These are phyloP conservation scores for Botryotinia narcissicola DNA, from an alignment of 2,329 filamentous ascomycete genomes.

Conservation along the genomic window DNA sequence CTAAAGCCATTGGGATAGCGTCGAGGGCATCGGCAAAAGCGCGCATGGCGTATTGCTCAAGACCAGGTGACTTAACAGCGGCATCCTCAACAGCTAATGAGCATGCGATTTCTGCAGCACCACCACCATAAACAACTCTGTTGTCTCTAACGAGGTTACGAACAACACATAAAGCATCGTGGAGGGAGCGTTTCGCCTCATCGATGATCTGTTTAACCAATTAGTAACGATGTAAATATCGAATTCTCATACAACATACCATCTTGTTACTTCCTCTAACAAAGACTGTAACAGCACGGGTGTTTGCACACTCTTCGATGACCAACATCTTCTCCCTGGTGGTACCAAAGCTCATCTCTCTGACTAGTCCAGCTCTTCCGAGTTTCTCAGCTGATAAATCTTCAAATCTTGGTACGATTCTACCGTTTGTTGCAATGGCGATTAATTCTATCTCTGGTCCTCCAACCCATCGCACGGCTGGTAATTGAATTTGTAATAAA, in stretches of 20 bases:
- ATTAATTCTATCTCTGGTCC: conserved; percentile 98
- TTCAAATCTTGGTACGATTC: conserved; percentile 96
- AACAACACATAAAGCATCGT: conserved; percentile 96
- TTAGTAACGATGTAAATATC: conserved; percentile 28
- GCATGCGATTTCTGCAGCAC: conserved; percentile 95
- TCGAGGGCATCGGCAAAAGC: conserved; percentile 96
- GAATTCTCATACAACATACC: conserved; percentile 52
- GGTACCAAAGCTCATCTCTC: conserved; percentile 95
- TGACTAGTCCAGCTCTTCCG: conserved; percentile 81
- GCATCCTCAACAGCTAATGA: conserved; percentile 94
- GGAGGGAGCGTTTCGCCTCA: conserved; percentile 94
- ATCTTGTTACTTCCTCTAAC: conserved; percentile 99
- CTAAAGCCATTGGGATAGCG: conserved; percentile 88
- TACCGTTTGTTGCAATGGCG: conserved; percentile 95
- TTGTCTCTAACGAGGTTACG: conserved; percentile 95
- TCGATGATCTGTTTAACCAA: conserved; percentile 77
- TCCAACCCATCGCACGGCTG: conserved; percentile 95
- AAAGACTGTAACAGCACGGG: conserved; percentile 91
- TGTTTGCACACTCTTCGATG: conserved; percentile 99
- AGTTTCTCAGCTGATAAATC: conserved; percentile 90
- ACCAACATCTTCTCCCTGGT: conserved; percentile 99
- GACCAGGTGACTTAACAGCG: conserved; percentile 89
- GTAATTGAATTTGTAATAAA: conserved; percentile 90
- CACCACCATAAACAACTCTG: conserved; percentile 95
- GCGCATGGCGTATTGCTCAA: conserved; percentile 98